Evolutionary conservation across 1,284 basidiomycete species (phyloP).

Genomic region (Athelia sp.): DNA sequence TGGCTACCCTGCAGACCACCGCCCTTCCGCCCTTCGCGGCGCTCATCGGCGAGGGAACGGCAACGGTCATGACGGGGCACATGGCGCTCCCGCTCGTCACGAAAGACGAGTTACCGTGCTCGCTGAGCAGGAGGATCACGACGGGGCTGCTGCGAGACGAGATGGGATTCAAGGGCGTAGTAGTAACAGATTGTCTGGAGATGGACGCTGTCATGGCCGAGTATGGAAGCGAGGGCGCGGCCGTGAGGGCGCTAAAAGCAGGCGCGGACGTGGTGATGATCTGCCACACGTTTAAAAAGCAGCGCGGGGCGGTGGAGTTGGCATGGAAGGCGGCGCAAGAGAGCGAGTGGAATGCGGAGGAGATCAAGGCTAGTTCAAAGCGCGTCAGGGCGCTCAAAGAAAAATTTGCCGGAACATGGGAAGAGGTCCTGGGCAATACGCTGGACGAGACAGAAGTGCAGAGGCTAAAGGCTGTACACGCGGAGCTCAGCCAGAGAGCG

Average conservation of each 20-base stretch:
- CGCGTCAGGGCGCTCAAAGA: constrained; percentile 48
- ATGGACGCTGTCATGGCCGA: constrained; percentile 62
- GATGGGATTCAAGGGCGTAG: constrained; percentile 47
- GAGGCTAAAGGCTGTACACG: constrained; percentile 33
- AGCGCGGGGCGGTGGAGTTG: constrained; percentile 46
- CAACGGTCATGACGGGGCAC: constrained; percentile 67
- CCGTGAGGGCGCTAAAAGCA: constrained; percentile 49
- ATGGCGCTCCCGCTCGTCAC: constrained; percentile 60
- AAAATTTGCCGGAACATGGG: constrained; percentile 43
- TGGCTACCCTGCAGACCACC: constrained; percentile 31
- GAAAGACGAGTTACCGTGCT: constrained; percentile 48
- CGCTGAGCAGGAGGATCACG: constrained; percentile 48
- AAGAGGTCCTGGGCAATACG: constrained; percentile 24
- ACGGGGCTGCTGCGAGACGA: constrained; percentile 45
- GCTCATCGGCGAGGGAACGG: constrained; percentile 33
- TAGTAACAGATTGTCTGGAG: constrained; percentile 67
- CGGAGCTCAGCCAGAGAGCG: constrained; percentile 35
- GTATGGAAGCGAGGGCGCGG: constrained; percentile 48
- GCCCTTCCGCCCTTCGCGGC: constrained; percentile 58
- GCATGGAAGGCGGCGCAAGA: constrained; percentile 42
- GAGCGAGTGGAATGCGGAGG: constrained; percentile 34
- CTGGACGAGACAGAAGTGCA: constrained; percentile 27
- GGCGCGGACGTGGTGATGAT: constrained; percentile 70
- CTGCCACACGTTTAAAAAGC: constrained; percentile 53
- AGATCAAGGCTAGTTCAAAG: constrained; percentile 34